Percentiles rank a stretch among this genome's conserved stretches.
Conservation (phyloP, 225 moss, liverwort and hornwort species). For the Pseudoscleropodium purum region DNA sequence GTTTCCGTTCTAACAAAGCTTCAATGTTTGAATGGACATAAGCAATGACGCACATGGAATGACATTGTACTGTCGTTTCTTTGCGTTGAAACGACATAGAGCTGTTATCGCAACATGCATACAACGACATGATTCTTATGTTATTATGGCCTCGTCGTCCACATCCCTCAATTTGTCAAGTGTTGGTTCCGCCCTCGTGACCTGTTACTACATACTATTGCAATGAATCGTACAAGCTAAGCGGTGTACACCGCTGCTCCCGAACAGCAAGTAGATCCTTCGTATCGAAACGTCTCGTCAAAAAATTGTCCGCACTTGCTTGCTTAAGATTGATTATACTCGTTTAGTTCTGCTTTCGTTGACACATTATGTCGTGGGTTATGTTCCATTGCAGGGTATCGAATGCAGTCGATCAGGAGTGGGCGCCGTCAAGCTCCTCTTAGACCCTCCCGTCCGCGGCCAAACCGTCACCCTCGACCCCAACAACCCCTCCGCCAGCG, state of each 20-base stretch:
- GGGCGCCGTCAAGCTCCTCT: constrained; percentile 4
- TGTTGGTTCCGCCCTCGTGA: not conserved
- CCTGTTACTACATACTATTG: not conserved
- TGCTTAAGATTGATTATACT: not conserved
- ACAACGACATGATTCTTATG: not conserved
- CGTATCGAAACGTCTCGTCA: not conserved
- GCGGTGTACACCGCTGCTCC: not conserved
- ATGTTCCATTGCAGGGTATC: constrained; percentile 13
- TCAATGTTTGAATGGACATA: not conserved
- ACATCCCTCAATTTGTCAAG: not conserved
- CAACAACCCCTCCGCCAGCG: not conserved
- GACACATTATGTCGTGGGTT: not conserved
- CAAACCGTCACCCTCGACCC: constrained; percentile 11
- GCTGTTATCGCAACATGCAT: not conserved
- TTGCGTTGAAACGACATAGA: not conserved
- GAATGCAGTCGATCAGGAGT: constrained; percentile 35
- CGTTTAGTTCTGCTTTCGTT: not conserved
- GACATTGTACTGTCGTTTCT: not conserved
- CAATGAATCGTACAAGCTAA: not conserved
- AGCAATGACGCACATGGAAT: no score
- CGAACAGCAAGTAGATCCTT: not conserved
- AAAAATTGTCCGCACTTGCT: not conserved
- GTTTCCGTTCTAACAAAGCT: not conserved
- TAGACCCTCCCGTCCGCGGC: not conserved
- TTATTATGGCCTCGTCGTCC: not conserved